Evolutionary conservation across 768 basidiomycete species (phyloP).

Genomic region (Agaricus sinodeliciosus): DNA sequence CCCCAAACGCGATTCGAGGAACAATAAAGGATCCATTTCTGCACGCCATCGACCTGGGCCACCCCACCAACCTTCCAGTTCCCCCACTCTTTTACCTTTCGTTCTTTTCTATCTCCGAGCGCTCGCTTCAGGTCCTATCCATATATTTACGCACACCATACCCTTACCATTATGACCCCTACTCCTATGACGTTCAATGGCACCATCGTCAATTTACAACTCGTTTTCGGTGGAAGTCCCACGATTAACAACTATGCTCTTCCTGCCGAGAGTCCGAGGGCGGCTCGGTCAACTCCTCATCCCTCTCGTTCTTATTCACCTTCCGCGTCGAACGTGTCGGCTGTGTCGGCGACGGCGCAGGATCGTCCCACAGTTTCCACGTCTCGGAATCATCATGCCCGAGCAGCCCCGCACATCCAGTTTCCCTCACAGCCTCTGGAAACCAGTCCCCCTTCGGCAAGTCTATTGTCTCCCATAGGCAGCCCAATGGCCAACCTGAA

Average conservation of each 20-base stretch:
- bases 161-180: background rate
- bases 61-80: too few species aligned
- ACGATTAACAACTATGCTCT: background rate
- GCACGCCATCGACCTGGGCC: too few species aligned
- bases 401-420: background rate
- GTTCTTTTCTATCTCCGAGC: background rate
- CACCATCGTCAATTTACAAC: background rate
- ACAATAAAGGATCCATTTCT: too few species aligned
- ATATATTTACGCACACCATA: background rate
- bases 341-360: background rate
- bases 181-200: background rate
- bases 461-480: background rate
- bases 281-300: background rate
- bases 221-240: background rate
- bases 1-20: too few species aligned
- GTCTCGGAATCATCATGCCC: background rate
- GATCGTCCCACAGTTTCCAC: background rate
- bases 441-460: background rate
- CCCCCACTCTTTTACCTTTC: background rate
- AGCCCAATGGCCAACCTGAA: background rate
- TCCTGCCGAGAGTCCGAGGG: background rate
- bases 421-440: background rate
- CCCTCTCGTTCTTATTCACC: background rate
- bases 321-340: background rate
- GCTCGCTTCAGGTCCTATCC: background rate